Conservation (phyloP, 305 asterid genomes). For the Fraxinus angustifolia region DNA sequence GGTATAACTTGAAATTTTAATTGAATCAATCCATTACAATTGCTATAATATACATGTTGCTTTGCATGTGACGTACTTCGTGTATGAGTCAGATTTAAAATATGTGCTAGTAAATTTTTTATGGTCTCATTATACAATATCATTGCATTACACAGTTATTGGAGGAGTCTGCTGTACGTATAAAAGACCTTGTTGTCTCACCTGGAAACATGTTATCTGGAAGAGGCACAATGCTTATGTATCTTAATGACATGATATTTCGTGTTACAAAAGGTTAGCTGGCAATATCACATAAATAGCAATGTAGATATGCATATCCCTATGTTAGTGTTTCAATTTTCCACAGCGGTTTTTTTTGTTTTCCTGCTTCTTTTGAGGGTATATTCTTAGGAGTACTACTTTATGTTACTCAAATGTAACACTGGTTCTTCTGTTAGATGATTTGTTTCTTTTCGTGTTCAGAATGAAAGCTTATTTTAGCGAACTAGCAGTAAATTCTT, state of each 20-base stretch:
- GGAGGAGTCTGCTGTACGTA: conserved; percentile 36
- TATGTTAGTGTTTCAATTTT: background rate
- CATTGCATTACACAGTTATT: conserved; percentile 34
- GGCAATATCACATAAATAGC: conserved; percentile 5
- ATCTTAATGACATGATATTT: conserved; percentile 44
- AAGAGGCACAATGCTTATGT: conserved; percentile 37
- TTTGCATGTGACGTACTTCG: background rate
- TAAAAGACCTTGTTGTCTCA: conserved; percentile 38
- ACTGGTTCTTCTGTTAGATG: background rate
- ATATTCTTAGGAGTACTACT: background rate
- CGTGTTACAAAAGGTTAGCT: conserved; percentile 41
- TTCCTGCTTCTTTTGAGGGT: background rate
- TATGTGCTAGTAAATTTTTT: conserved; percentile 20
- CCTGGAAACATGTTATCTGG: conserved; percentile 43
- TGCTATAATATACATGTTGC: background rate
- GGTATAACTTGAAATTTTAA: background rate
- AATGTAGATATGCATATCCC: background rate
- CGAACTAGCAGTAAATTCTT: background rate
- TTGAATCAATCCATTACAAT: background rate
- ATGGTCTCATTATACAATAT: background rate
- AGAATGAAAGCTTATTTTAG: background rate
- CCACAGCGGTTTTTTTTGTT: background rate
- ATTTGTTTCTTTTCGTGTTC: background rate
- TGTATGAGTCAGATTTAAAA: background rate
- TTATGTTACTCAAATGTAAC: background rate